Evolutionary conservation across 1,139 yeast genomes (phyloP).

Genomic region (Magnusiomyces starmeri): DNA sequence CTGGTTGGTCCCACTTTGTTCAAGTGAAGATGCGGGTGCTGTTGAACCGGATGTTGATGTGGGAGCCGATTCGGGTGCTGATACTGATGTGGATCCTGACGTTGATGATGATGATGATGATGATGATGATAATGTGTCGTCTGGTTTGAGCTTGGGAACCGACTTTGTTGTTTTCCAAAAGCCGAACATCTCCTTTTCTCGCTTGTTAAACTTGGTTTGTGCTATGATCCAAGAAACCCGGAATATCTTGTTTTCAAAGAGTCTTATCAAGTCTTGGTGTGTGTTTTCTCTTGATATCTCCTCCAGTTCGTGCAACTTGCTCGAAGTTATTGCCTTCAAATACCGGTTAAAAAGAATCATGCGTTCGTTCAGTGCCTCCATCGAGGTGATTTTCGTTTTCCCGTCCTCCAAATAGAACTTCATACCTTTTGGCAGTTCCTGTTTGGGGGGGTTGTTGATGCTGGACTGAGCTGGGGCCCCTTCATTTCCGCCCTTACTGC

Average conservation of each 20-base stretch:
- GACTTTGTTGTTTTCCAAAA: neutral
- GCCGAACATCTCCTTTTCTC: neutral
- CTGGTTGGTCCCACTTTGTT: neutral
- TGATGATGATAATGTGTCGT: neutral
- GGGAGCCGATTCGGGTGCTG: neutral
- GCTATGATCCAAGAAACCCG: constrained; percentile 1
- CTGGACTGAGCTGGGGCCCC: too few species aligned
- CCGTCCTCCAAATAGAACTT: neutral
- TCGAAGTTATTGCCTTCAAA: neutral
- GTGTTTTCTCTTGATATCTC: neutral
- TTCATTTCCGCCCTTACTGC: too few species aligned
- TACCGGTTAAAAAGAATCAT: constrained; percentile 2
- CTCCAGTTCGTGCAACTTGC: neutral
- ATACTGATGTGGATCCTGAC: neutral
- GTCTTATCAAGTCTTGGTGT: neutral
- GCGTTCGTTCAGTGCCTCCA: neutral
- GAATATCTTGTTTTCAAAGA: constrained; percentile 2
- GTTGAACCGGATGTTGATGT: neutral
- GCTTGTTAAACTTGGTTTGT: constrained; percentile 2
- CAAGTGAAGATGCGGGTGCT: neutral
- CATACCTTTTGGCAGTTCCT: neutral
- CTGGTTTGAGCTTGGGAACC: neutral
- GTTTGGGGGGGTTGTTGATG: too few species aligned
- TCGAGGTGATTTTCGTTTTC: neutral
- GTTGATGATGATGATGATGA: neutral